Base-by-base conservation (phyloP, 495 filamentous ascomycete species). In the Neurospora sp. region DNA sequence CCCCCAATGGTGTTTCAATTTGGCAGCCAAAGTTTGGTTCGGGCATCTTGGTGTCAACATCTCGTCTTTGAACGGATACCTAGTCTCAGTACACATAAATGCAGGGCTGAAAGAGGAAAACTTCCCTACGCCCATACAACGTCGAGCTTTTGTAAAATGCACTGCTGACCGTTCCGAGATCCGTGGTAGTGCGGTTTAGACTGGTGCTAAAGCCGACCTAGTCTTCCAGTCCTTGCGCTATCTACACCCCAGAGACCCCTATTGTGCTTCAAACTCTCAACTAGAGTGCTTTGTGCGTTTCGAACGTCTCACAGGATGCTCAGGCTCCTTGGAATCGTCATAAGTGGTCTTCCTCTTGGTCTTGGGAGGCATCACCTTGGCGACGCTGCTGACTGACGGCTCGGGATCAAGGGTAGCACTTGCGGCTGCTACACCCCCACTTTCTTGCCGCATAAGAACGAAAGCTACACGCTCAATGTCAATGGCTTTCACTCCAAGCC, bases 401-500 rank as follows among this genome's bases (percentile, higher is more conserved):
- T 35, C 27, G 14, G 14, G 27, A 35, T 66, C 14, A 66, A 66
- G 40, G 73, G 71, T 40, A 72, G 70, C 70, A 39, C 66, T 14
- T 78, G 71, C 62, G 35, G 39, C 23, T 35, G 23, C 39, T 70
- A 66, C 6, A 4, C 38, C 31, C 71, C 73, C 70, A 16, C 31
- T 42, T 10, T 71, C 38, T 39, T 84, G 78, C 74, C 83, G 85
- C 80, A 89, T 84, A 27, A 86, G 72, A 71, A 92, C 90, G 76
- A 88, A 92, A 10, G 90, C 92, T 37, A 89, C 90, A 62, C 88
- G 90, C 77, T 94, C 92, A 23, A 93, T 78, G 62, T 92, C 88
- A 23, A 84, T 79, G 16, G 88, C 88, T 5, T 81, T 85, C 7
- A 91, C 84, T 41, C 81, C 81, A 38, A 93, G 80, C 39, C 88